phyloP scores from a whole-genome alignment of 2,329 filamentous ascomycete genomes.

The Dothiorella sarmentorum region DNA sequence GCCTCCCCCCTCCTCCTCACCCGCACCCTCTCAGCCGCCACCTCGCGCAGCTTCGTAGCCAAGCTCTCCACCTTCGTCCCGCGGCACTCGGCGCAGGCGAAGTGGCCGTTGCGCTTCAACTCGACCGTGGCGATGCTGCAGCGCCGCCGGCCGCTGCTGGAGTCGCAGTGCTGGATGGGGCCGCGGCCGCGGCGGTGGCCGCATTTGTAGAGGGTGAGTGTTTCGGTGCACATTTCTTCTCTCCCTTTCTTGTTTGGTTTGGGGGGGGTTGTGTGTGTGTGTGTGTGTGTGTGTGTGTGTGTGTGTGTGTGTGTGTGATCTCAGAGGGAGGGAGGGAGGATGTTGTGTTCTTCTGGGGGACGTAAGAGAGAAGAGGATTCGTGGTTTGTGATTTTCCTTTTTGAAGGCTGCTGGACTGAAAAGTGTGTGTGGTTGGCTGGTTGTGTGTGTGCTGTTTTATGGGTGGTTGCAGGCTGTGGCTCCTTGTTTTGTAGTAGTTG shows the following conservation, averaged over 20 bases:
- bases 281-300: background rate
- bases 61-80: background rate
- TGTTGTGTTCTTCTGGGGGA: no score
- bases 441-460: background rate
- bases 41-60: background rate
- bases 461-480: background rate
- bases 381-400: no score
- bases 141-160: background rate
- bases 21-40: background rate
- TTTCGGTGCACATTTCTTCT: constrained; percentile 8
- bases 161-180: background rate
- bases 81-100: constrained; percentile 1
- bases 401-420: no score
- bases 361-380: background rate
- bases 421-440: background rate
- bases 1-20: background rate
- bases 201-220: background rate
- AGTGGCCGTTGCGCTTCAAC: background rate
- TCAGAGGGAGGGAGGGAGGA: no score
- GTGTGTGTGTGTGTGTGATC: no score
- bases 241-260: background rate
- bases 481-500: no score
- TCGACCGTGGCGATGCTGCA: background rate
- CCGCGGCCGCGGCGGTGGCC: background rate
- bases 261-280: background rate